Conservation (phyloP, 345 rosid genomes). For the Euphorbia lathyris region DNA sequence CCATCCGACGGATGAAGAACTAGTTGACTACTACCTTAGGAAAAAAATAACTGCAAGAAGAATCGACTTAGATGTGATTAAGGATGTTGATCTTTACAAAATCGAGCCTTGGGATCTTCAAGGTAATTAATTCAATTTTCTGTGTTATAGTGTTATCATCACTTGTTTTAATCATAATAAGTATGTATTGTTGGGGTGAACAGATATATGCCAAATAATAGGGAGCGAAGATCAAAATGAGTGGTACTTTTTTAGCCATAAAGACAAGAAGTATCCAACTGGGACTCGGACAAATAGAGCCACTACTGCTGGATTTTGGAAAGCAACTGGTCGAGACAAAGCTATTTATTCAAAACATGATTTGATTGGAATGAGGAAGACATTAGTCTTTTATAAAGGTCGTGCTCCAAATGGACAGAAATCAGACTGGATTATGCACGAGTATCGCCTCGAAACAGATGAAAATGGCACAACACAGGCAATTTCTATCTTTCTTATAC, state of each 20-base stretch:
- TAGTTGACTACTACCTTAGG: slow-evolving; percentile 35
- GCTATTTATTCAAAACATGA: slow-evolving; percentile 29
- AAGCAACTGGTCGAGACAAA: slow-evolving; percentile 40
- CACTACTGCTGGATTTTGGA: slow-evolving; percentile 39
- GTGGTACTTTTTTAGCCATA: slow-evolving; percentile 42
- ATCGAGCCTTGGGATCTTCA: slow-evolving; percentile 42
- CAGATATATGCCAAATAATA: slow-evolving; percentile 33
- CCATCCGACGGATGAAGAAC: slow-evolving; percentile 41
- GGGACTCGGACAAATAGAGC: slow-evolving; percentile 43
- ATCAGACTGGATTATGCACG: slow-evolving; percentile 43
- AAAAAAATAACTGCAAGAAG: slow-evolving; percentile 27
- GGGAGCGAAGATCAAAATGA: slow-evolving; percentile 29
- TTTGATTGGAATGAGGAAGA: slow-evolving; percentile 39
- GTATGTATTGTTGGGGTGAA: background rate
- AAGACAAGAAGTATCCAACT: slow-evolving; percentile 39
- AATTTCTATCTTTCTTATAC: slow-evolving; percentile 17
- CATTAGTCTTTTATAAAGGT: slow-evolving; percentile 35
- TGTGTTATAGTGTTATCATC: too few species aligned
- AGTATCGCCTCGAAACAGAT: slow-evolving; percentile 56
- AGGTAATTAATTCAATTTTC: slow-evolving; percentile 17
- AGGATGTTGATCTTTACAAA: slow-evolving; percentile 35
- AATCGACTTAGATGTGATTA: slow-evolving; percentile 37
- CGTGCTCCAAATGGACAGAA: slow-evolving; percentile 41
- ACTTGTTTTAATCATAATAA: background rate
- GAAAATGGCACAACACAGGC: slow-evolving; percentile 87